Conservation (phyloP, 768 basidiomycete genomes). For the Mycena epipterygia region DNA sequence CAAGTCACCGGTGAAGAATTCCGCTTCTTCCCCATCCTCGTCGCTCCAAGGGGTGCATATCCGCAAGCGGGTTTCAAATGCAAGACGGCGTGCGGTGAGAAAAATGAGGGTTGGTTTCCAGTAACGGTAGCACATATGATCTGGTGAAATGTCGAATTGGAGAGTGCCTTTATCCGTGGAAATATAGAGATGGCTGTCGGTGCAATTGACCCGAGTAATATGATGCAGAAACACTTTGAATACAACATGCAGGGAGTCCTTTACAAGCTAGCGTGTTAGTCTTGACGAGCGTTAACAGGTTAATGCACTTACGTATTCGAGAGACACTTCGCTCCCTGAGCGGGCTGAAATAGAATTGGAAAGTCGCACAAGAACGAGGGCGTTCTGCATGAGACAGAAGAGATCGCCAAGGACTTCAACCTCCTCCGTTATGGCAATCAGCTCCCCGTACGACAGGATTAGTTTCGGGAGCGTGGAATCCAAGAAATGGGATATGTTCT, state of each 20-base stretch:
- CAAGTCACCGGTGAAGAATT: constrained; percentile 6
- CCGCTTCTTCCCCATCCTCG: constrained; percentile 10
- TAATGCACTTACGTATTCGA: not conserved
- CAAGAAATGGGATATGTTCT: not conserved
- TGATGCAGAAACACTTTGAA: constrained; percentile 7
- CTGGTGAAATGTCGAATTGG: not conserved
- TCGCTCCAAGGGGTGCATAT: not conserved
- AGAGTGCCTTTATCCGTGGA: not conserved
- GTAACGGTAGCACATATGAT: not conserved
- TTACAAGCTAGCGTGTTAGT: not conserved
- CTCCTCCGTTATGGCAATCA: constrained; percentile 14
- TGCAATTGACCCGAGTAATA: not conserved
- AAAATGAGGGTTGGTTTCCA: not conserved
- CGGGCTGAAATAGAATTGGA: not conserved
- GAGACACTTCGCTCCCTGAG: not conserved
- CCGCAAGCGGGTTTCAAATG: not conserved
- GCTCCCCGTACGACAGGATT: constrained; percentile 12
- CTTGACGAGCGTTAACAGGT: accelerated
- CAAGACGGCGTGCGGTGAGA: not conserved
- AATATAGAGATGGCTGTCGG: not conserved
- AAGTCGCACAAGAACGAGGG: constrained; percentile 1
- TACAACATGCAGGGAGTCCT: constrained; percentile 8
- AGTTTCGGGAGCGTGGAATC: constrained; percentile 3
- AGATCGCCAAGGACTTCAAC: constrained; percentile 13
- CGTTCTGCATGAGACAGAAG: constrained; percentile 22